Evolutionary conservation across 179 eudicot species (phyloP).

Genomic region (Beta macrorhiza): DNA sequence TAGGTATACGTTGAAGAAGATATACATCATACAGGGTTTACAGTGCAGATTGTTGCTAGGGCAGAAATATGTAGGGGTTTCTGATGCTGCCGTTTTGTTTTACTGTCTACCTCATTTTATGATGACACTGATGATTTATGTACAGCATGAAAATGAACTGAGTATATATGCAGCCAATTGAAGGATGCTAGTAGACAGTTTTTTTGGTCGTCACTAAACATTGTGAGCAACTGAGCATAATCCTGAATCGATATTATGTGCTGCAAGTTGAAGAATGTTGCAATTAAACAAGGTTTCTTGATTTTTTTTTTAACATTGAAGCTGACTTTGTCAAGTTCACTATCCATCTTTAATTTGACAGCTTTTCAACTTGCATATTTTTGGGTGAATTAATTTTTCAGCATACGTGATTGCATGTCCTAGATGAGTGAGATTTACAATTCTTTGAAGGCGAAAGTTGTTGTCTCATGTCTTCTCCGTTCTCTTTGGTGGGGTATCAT

Average conservation of each 20-base stretch:
- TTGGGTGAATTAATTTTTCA: too few relatives aligned
- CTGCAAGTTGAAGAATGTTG: too few relatives aligned
- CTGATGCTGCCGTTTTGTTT: slow-evolving; percentile 13
- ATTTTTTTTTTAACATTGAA: background rate
- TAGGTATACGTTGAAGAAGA: slow-evolving; percentile 21
- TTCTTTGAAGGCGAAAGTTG: too few relatives aligned
- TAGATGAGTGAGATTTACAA: too few relatives aligned
- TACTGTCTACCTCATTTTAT: background rate
- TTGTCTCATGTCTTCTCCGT: too few relatives aligned
- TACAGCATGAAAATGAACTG: slow-evolving; percentile 12
- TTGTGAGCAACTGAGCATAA: too few relatives aligned
- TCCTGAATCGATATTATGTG: too few relatives aligned
- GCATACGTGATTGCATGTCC: too few relatives aligned
- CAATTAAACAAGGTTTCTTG: too few relatives aligned
- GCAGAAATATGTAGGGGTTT: slow-evolving; percentile 15
- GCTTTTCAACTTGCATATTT: background rate
- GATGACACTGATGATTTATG: slow-evolving; percentile 14
- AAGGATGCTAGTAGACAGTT: background rate
- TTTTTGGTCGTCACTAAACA: too few relatives aligned
- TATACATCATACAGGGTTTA: slow-evolving; percentile 27
- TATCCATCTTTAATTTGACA: background rate
- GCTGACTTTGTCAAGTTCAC: background rate
- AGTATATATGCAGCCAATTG: background rate
- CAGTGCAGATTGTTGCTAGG: slow-evolving; percentile 14
- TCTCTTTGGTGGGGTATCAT: too few relatives aligned